Evolutionary conservation across 768 basidiomycete species (phyloP), one percentile per base, ranked within the genome.

Genomic region (Rhizopogon vulgaris): DNA sequence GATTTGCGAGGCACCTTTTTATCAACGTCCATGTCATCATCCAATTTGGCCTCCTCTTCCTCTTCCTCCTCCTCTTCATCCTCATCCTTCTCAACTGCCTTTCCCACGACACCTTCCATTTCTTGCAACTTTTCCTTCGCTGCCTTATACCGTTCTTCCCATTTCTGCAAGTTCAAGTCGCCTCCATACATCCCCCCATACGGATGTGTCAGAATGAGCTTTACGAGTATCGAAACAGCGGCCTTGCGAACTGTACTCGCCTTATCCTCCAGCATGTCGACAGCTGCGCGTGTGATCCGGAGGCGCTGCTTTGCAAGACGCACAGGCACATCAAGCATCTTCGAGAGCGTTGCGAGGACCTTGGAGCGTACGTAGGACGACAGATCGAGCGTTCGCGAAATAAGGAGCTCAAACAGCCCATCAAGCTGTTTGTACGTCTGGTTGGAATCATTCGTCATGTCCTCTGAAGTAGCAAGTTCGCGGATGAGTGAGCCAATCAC

Each of bases 301-400:
- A 91, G 74, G 0, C 94, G 80, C 55, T 94, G 87, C 65, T 91
- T 89, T 0, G 93, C 92, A 69, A 93, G 94, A 61, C 90, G 92
- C 64, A 76, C 74, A 1, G 74, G 78, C 25, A 87, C 78, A 47
- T 95, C 82, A 65, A 87, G 88, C 4, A 96, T 75, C 61, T 83
- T 84, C 39, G 80, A 74, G 45, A 96, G 71, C 1, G 89, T 90
- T 7, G 76, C 66, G 41, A 97, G 78, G 24, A 94, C 90, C 65
- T 94, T 97, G 48, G 82, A 80, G 47, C 96, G 86, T 30, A 99
- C 95, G 67, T 94, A 98, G 45, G 87, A 87, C 40, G 88, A 89
- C 11, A 86, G 65, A 67, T 98, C 96, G 52, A 94, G 78, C 52
- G 84, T 84, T n/a, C 95, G 85, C 56, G 90, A 87, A 43, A 90